Percentiles rank a stretch among this genome's conserved stretches.
Conservation (phyloP, 257 asterid genomes). For the Fraxinus americana region DNA sequence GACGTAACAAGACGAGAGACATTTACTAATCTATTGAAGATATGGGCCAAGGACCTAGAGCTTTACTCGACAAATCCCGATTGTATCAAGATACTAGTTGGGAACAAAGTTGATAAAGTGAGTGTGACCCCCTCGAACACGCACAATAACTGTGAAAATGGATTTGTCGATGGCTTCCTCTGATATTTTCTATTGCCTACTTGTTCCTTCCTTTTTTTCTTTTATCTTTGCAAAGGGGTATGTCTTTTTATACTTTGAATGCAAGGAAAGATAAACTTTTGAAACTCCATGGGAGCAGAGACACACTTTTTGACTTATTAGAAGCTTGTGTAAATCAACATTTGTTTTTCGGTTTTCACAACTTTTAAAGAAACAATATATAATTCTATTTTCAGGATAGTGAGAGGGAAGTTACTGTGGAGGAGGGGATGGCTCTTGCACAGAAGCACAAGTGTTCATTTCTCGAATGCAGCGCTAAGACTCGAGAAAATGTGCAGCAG, state of each 20-base stretch:
- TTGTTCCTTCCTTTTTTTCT: neutral
- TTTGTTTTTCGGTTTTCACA: neutral
- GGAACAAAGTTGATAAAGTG: slow-evolving; percentile 90
- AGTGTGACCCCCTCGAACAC: neutral
- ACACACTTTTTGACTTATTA: neutral
- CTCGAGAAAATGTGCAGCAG: slow-evolving; percentile 74
- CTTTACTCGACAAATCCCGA: slow-evolving; percentile 73
- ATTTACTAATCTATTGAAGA: slow-evolving; percentile 62
- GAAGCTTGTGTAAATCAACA: neutral
- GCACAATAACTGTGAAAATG: neutral
- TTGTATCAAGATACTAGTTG: slow-evolving; percentile 75
- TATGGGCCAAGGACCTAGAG: slow-evolving; percentile 72
- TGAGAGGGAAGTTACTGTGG: slow-evolving; percentile 68
- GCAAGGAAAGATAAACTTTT: neutral
- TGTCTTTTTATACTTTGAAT: neutral
- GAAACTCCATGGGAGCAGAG: neutral
- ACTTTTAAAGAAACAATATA: neutral
- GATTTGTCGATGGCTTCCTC: neutral
- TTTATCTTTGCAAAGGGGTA: neutral
- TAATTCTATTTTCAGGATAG: slow-evolving; percentile 54
- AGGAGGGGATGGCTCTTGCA: slow-evolving; percentile 83
- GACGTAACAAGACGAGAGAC: slow-evolving; percentile 88
- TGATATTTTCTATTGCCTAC: neutral
- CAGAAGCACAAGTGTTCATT: slow-evolving; percentile 63
- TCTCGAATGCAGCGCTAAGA: slow-evolving; percentile 83